These are phyloP conservation scores for Pisolithus marmoratus DNA, from an alignment of 768 basidiomycete genomes.

Conservation along the genomic window DNA sequence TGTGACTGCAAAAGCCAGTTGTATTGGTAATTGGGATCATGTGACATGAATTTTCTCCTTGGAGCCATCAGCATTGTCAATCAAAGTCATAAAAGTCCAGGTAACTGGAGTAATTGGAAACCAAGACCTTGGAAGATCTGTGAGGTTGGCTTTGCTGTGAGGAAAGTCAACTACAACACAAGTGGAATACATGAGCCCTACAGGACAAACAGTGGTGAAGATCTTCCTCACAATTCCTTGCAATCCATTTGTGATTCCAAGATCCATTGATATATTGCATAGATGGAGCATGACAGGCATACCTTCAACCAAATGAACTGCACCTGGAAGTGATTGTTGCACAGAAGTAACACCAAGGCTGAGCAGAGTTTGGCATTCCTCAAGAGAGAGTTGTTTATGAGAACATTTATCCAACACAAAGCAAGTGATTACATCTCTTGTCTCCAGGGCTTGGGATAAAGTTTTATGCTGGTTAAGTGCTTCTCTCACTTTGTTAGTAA, in stretches of 20 bases:
- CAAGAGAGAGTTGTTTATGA: no score
- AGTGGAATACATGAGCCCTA: neutral
- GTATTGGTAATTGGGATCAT: slow-evolving; percentile 16
- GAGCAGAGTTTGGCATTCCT: neutral
- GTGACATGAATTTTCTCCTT: neutral
- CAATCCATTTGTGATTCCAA: slow-evolving; percentile 26
- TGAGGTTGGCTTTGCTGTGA: slow-evolving; percentile 12
- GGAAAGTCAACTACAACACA: slow-evolving; percentile 6
- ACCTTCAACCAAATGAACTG: slow-evolving; percentile 19
- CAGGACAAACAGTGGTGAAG: neutral
- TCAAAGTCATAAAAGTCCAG: slow-evolving; percentile 7
- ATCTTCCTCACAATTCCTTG: slow-evolving; percentile 19
- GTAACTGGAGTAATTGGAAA: slow-evolving; percentile 13
- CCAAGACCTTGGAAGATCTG: slow-evolving; percentile 9
- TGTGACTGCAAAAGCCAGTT: slow-evolving; percentile 27
- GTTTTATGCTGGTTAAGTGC: slow-evolving; percentile 1
- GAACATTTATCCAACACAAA: neutral
- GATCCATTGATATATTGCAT: slow-evolving; percentile 24
- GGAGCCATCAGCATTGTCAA: no score
- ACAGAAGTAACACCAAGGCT: neutral
- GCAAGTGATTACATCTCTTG: no score
- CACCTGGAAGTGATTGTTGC: slow-evolving; percentile 9
- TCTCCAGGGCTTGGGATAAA: no score
- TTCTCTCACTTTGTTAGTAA: neutral
- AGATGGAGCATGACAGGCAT: slow-evolving; percentile 27